phyloP scores from a whole-genome alignment of 768 basidiomycete species.

The Clavaria fumosa region DNA sequence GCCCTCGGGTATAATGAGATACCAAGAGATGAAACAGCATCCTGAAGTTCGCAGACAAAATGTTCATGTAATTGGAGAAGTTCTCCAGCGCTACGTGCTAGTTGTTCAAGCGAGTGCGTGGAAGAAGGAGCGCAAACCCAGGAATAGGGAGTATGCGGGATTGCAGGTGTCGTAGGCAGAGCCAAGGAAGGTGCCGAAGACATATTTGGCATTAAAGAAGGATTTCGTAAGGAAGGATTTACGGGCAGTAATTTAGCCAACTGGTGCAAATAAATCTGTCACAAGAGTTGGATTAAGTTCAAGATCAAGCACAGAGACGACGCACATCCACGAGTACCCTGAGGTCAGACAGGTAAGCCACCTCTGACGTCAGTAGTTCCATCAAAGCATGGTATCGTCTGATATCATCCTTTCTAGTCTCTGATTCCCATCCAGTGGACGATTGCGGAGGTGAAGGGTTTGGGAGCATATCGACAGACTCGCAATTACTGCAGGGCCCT shows the following conservation, averaged over 20 bases:
- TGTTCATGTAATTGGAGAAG: slow-evolving; percentile 54
- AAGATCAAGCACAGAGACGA: neutral
- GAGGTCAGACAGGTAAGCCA: slow-evolving; percentile 67
- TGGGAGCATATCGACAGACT: slow-evolving; percentile 8
- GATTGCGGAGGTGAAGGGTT: slow-evolving; percentile 12
- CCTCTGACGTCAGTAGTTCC: slow-evolving; percentile 78
- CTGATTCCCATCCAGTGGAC: too few relatives aligned
- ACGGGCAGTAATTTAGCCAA: too few relatives aligned
- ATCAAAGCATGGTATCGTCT: slow-evolving; percentile 60
- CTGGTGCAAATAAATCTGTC: too few relatives aligned
- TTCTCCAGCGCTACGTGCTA: slow-evolving; percentile 54
- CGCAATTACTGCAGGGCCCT: slow-evolving; percentile 9
- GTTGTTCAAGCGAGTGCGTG: too few relatives aligned
- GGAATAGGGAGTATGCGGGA: slow-evolving; percentile 16
- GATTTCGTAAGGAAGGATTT: too few relatives aligned
- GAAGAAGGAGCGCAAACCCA: slow-evolving; percentile 18
- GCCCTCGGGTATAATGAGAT: slow-evolving; percentile 23
- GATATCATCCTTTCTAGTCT: slow-evolving; percentile 29
- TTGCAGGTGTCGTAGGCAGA: slow-evolving; percentile 33
- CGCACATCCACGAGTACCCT: slow-evolving; percentile 59
- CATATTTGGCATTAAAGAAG: slow-evolving; percentile 36
- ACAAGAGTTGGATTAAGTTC: neutral
- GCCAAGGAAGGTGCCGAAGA: slow-evolving; percentile 37
- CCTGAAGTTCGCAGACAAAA: slow-evolving; percentile 40
- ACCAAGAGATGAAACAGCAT: slow-evolving; percentile 35